These are phyloP conservation scores for Hyaloperonospora arabidopsidis DNA, from an alignment of 352 stramenopile genomes.

Conservation along the genomic window DNA sequence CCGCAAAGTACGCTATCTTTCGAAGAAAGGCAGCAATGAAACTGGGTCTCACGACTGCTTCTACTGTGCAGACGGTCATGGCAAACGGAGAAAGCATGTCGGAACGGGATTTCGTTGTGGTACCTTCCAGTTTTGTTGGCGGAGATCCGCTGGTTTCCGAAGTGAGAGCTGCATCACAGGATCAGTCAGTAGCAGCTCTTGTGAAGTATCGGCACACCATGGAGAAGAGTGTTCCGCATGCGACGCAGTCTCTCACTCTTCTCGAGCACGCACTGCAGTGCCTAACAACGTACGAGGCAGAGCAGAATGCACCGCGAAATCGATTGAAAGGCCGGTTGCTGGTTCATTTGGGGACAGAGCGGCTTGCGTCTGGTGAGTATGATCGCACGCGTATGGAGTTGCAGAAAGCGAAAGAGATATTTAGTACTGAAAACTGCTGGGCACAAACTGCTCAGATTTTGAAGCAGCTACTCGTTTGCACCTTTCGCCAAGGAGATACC, in stretches of 20 bases:
- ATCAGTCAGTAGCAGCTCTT: constrained; percentile 47
- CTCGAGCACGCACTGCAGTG: constrained; percentile 73
- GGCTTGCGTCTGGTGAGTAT: constrained; percentile 61
- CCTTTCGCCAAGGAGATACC: constrained; percentile 63
- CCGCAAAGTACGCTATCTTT: constrained; percentile 77
- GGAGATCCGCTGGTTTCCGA: constrained; percentile 61
- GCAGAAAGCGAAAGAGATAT: constrained; percentile 55
- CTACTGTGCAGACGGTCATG: constrained; percentile 10
- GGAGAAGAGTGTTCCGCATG: constrained; percentile 55
- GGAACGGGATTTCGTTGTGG: constrained; percentile 58
- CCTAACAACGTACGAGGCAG: constrained; percentile 54
- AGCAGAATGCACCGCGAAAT: constrained; percentile 53
- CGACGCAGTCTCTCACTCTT: constrained; percentile 63
- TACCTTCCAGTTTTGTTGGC: constrained; percentile 63
- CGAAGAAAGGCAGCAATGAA: constrained; percentile 58
- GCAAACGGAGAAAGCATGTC: constrained; percentile 21
- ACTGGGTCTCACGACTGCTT: constrained; percentile 36
- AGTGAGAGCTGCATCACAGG: constrained; percentile 24
- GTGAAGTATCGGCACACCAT: constrained; percentile 58
- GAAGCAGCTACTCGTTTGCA: constrained; percentile 66
- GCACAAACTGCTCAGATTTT: constrained; percentile 64
- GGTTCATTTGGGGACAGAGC: constrained; percentile 64
- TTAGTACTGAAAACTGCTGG: constrained; percentile 66
- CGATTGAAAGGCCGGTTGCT: constrained; percentile 72
- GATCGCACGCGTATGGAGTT: constrained; percentile 56